Evolutionary conservation across 139 green algal species (phyloP).

Genomic region (Picochlorum costavermella): DNA sequence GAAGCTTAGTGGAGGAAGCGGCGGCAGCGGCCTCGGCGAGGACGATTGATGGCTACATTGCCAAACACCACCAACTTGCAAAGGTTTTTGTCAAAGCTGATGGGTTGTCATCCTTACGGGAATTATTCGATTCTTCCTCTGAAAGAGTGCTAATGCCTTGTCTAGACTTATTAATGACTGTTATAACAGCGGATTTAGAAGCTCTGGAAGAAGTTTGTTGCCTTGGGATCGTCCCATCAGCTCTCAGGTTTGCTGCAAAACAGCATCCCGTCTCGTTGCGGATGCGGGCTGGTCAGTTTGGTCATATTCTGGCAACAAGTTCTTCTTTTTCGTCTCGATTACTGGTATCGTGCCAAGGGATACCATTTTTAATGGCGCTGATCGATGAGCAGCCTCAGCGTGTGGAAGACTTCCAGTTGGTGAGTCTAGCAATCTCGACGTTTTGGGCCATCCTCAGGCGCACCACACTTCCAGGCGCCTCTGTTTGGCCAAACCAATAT

Average conservation of each 20-base stretch:
- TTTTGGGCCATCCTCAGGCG: conserved; percentile 19
- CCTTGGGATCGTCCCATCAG: conserved; percentile 61
- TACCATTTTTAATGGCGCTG: conserved; percentile 15
- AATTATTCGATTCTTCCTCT: conserved; percentile 60
- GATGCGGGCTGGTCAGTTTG: conserved; percentile 47
- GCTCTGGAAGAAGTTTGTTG: conserved; percentile 51
- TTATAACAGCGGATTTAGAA: conserved; percentile 34
- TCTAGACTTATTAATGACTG: conserved; percentile 45
- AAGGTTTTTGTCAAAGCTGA: conserved; percentile 48
- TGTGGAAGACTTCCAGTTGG: conserved; percentile 14
- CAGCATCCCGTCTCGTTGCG: conserved; percentile 25
- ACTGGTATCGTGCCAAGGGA: conserved; percentile 59
- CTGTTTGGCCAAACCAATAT: conserved; percentile 14
- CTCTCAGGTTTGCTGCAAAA: conserved; percentile 28
- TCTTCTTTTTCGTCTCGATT: conserved; percentile 43
- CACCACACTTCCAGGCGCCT: neutral
- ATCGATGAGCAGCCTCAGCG: conserved; percentile 15
- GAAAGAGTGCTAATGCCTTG: conserved; percentile 29
- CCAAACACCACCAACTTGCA: conserved; percentile 22
- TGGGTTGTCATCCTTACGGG: conserved; percentile 54
- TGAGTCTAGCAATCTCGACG: neutral
- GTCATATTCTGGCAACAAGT: conserved; percentile 33
- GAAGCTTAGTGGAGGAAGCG: conserved; percentile 23
- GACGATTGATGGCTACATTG: conserved; percentile 22
- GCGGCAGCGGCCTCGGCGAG: conserved; percentile 20